Base-by-base conservation (phyloP, 768 basidiomycete genomes). In the Suillus placidus region DNA sequence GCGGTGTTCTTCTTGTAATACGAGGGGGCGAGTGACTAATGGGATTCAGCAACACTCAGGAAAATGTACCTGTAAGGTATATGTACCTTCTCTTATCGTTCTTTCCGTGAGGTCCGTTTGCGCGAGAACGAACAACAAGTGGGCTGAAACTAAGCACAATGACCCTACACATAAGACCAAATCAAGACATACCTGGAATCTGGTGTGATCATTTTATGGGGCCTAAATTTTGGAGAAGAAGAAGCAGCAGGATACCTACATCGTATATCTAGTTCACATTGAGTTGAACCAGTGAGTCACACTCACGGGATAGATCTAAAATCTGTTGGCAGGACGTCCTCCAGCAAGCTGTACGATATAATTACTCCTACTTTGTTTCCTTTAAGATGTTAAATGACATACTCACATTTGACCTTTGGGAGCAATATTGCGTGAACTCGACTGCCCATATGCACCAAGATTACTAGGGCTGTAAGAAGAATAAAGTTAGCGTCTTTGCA, bases 391-490 rank as follows among this genome's bases (percentile, higher is more conserved):
- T 1, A 14, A 51, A 35, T 18, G 32, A 7, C 30, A 49, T 35
- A 63, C 76, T 68, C 64, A 77, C 74, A 58, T 67, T 67, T 68
- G 72, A 7, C 23, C 20, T 32, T 58, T 62, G 9, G 63, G 20
- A 64, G 13, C 51, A 63, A 69, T 61, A 9, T 67, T 64, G 67
- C 64, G 58, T 40, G 58, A 60, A 65, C 40, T 70, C 66, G 69
- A 67, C 64, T 64, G 66, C 9, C 74, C 73, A 69, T 79, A 79
- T 45, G 73, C 71, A 45, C 71, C 60, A 43, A 77, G 60, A 65
- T 77, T 76, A 68, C 69, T 74, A 26, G 80, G 80, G 62, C 80
- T 81, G 57, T 64, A 64, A 64, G 32, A 64, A 49, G 37, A 64
- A 40, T 51, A 51, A n/a, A 47, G 67, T 76, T 30, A 71, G 58